Base-by-base conservation (phyloP, 192 early-diverging fungal genomes). In the Entomortierella lignicola region DNA sequence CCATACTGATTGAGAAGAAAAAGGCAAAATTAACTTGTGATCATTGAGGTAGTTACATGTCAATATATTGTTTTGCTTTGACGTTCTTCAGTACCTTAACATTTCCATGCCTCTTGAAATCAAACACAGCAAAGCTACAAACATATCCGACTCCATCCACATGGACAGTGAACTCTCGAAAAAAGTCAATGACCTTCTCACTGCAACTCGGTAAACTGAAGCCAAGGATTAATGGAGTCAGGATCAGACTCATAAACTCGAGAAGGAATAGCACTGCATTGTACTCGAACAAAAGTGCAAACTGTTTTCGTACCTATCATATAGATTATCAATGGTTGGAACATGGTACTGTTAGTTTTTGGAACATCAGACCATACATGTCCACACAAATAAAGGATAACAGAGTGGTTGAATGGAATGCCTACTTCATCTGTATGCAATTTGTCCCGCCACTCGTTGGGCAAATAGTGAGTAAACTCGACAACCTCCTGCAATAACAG, bases 111-210 rank as follows among this genome's bases (percentile, higher is more conserved):
- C 89, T 82, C 66, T 89, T 89, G 84, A 99, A 95, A 73, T 99
- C 96, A 85, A 98, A 98, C 18, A 93, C 88, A 6, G 97, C 96
- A 90, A 98, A 98, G 60, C 94, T 96, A 83, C 97, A 99, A 10
- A 99, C 95, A 74, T 96, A 94, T 6, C 97, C 98, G 7, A 98
- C 75, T 0, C 91, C 91, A 47, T 96, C 93, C 20, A 95, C 92
- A 77, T 97, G 93, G 2, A 97, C 94, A 0, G 98, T 96, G 67
- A 94, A 98, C 70, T 97, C 95, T 32, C 94, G 86, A 80, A 99
- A 97, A 69, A 99, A 99, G 68, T 98, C 96, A 8, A 99, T 79
- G 30, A 99, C 90, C 29, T 85, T 83, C 47, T 91, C 93, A 25
- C 91, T 89, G 72, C 92, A 91, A 25, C 66, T 81, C 0, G 96